Base-by-base conservation (phyloP, 2,329 filamentous ascomycete species). In the Neonectria faginata region DNA sequence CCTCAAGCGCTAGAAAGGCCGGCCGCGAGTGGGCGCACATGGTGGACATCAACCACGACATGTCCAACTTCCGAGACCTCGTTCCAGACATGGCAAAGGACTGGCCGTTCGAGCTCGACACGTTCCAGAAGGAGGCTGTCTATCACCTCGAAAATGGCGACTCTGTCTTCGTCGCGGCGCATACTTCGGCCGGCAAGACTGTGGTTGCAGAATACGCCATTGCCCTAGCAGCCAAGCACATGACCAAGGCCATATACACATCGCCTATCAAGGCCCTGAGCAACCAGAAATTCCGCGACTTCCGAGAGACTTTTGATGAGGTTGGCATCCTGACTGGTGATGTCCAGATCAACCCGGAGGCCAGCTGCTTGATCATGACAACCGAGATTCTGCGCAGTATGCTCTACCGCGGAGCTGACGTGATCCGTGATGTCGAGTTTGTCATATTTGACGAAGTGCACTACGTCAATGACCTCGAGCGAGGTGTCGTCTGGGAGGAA, bases 391-490 rank as follows among this genome's bases (percentile, higher is more conserved):
- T 99, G 62, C 89, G 96, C 62, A 98, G 96, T 83, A 99, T 99
- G 95, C 88, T 99, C 51, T 99, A 99, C 75, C 89, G 95, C 64
- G 96, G 96, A 65, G 95, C 96, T 6, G 96, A 99, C 81, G 81
- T 99, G 16, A 97, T 99, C 70, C 89, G 96, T 71, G 96, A 99
- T 76, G 96, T 99, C 9, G 96, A 99, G 71, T 99, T 97, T 77
- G 96, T 99, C 71, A 97, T 99, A 53, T 99, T 99, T 67, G 96
- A 99, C 74, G 96, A 99, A 79, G 96, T 99, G 2, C 96, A 99
- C 80, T 99, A 99, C 76, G 95, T 99, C 69, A 99, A 98, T 76
- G 96, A 99, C 77, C 86, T 92, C 27, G 96, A 98, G 78, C 88
- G 96, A 80, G 96, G 96, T 74, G 96, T 99, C 6, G 96, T 99